Percentiles rank a stretch among this genome's conserved stretches.
phyloP scores from a whole-genome alignment of 2,329 filamentous ascomycete genomes.

The Pochonia chlamydosporia region DNA sequence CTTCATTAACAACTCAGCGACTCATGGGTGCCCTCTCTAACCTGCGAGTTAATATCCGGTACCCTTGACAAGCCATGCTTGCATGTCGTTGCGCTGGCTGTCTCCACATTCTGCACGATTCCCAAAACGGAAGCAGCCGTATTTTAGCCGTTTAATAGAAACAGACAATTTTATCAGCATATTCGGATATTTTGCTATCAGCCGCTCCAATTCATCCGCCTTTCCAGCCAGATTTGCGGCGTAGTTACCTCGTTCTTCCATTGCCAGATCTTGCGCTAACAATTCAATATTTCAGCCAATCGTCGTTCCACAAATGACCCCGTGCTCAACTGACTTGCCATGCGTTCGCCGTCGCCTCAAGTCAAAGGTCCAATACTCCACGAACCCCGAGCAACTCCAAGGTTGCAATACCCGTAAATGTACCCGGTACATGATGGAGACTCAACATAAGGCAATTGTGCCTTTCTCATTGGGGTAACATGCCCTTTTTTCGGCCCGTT shows the following conservation, averaged over 20 bases:
- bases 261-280: background rate
- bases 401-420: no score
- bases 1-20: background rate
- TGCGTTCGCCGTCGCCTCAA: background rate
- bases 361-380: background rate
- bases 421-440: background rate
- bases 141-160: conserved; percentile 4
- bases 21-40: background rate
- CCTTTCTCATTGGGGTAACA: no score
- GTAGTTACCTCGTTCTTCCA: background rate
- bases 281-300: conserved; percentile 20
- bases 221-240: background rate
- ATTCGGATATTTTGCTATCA: no score
- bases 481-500: no score
- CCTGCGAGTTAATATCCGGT: background rate
- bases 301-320: conserved; percentile 18
- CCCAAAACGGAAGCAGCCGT: background rate
- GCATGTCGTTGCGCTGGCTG: conserved; percentile 1
- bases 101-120: background rate
- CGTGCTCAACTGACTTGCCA: conserved; percentile 19
- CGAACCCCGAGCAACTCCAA: background rate
- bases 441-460: no score
- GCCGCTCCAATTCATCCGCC: background rate
- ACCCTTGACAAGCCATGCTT: background rate
- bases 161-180: no score